phyloP scores from a whole-genome alignment of 108 stramenopile species.

The Ochromonas danica region DNA sequence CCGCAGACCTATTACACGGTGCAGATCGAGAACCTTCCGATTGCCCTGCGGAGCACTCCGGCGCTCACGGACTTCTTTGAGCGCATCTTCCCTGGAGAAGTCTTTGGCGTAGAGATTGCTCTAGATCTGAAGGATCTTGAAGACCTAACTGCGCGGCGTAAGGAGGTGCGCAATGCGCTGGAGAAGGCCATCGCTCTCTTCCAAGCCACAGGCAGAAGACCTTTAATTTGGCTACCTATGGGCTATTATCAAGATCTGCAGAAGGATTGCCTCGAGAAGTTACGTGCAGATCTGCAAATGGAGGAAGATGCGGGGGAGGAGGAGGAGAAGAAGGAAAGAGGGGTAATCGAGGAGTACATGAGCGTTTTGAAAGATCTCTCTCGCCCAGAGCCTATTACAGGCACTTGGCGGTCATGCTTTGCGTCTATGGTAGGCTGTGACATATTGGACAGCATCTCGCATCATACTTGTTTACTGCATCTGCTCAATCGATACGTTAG shows the following conservation, averaged over 20 bases:
- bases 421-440: too few species aligned
- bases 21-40: slow-evolving; percentile 79
- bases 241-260: neutral
- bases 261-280: too few species aligned
- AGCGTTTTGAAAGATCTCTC: too few species aligned
- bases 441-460: too few species aligned
- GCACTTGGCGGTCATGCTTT: too few species aligned
- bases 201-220: slow-evolving; percentile 22
- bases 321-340: too few species aligned
- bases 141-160: slow-evolving; percentile 4
- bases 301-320: too few species aligned
- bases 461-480: too few species aligned
- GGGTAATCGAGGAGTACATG: too few species aligned
- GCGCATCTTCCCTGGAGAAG: slow-evolving; percentile 65
- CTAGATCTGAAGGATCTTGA: slow-evolving; percentile 32
- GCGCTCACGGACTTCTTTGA: slow-evolving; percentile 79
- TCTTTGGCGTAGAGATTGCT: slow-evolving; percentile 24
- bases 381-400: too few species aligned
- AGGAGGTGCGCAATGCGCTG: slow-evolving; percentile 28
- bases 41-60: slow-evolving; percentile 70
- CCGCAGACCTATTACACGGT: slow-evolving; percentile 74
- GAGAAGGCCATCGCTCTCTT: slow-evolving; percentile 37
- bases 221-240: neutral
- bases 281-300: too few species aligned
- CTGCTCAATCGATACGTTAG: too few species aligned